Evolutionary conservation across 2,329 filamentous ascomycete genomes (phyloP), one percentile per base, ranked within the genome.

Genomic region (Exophiala oligosperma): DNA sequence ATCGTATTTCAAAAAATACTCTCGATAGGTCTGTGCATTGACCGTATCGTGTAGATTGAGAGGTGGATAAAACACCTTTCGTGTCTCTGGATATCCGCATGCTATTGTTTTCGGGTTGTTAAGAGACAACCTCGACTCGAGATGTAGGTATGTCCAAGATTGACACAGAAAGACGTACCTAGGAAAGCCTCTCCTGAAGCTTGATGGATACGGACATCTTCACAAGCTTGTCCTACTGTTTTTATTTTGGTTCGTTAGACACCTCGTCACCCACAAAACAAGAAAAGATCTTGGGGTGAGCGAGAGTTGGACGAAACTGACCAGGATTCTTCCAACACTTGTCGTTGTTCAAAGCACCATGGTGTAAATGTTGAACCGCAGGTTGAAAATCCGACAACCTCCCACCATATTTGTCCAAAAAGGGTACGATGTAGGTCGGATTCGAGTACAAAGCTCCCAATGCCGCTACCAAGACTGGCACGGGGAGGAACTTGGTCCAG

Each of bases 1-100:
- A 43, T 62, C 56, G 32, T 62, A 59, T 24, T 62, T 62, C 26
- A 62, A 24, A 41, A 62, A 62, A 46, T 62, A 62, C 41, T 62
- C 60, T 21, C 50, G 56, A 46, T 62, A 62, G 14, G 40, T 54
- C 29, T 48, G 46, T 11, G 53, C 60, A 11, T 35, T 43, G 37
- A 32, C 21, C 17, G 43, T 55, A 38, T 62, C 60, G 38, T 49
- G 29, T 14, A 50, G 52, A 24, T 53, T 51, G 14, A 62, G 11
- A 11, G 60, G 56, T 29, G 60, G 60, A 37, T 56, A 62, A 41
- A 59, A 62, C 23, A 28, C 37, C 12, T 49, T 54, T 3, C 60
- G 44, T 21, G 60, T 62, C 47, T 59, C 54, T 23, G 60, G 60
- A 23, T 54, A 62, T 6, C 60, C 60, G 24, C 60, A 62, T 47